Evolutionary conservation across 176 grass and related monocot genomes (phyloP).

Genomic region (Puya raimondii): DNA sequence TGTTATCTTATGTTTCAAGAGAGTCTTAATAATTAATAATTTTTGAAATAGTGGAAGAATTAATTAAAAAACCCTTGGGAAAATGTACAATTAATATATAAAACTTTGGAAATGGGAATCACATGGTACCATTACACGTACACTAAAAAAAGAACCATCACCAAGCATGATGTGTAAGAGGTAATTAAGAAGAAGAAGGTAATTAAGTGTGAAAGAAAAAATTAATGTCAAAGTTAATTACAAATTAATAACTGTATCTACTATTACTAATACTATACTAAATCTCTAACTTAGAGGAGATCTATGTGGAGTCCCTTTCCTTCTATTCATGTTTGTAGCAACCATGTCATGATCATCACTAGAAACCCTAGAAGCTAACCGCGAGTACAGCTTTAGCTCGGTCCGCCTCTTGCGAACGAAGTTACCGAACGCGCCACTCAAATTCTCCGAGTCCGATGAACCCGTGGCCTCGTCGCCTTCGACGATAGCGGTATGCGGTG

Average conservation of each 20-base stretch:
- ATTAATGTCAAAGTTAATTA: neutral
- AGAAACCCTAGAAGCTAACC: neutral
- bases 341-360: conserved; percentile 6
- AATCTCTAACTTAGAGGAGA: conserved; percentile 20
- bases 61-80: no score
- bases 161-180: neutral
- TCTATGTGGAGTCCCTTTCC: conserved; percentile 24
- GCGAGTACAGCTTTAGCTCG: neutral
- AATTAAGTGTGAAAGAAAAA: no score
- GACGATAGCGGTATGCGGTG: neutral
- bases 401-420: conserved; percentile 12
- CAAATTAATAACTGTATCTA: neutral
- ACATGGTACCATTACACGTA: conserved; percentile 12
- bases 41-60: no score
- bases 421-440: neutral
- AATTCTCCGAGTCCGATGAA: conserved; percentile 21
- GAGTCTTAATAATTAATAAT: no score
- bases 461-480: conserved; percentile 1
- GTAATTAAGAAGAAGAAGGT: neutral
- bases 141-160: neutral
- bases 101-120: neutral
- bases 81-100: no score
- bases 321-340: conserved; percentile 10
- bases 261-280: neutral
- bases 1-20: no score